phyloP scores from a whole-genome alignment of 164 flowering plant genomes.

The Echeveria elegans region DNA sequence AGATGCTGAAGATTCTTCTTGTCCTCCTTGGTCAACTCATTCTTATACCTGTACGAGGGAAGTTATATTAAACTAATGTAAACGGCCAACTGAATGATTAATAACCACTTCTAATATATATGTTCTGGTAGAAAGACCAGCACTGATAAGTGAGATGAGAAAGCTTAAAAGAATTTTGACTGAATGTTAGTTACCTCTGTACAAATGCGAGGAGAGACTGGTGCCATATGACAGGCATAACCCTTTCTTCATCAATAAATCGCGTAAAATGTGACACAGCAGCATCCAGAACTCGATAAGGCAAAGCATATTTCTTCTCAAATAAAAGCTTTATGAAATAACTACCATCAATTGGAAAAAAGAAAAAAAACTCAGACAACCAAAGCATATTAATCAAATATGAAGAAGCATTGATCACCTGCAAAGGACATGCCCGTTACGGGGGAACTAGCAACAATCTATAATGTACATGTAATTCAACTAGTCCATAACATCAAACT shows the following conservation, averaged over 20 bases:
- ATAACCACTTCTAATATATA: background rate
- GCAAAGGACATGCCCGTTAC: background rate
- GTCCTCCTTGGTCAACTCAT: conserved; percentile 65
- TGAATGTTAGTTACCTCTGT: conserved; percentile 51
- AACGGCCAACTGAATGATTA: background rate
- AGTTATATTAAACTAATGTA: background rate
- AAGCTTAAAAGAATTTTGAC: background rate
- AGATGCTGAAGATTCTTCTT: conserved; percentile 53
- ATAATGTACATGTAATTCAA: background rate
- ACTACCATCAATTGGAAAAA: conserved; percentile 38
- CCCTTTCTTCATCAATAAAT: conserved; percentile 59
- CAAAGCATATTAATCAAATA: too few relatives aligned
- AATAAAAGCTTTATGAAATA: conserved; percentile 82
- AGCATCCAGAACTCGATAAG: conserved; percentile 80
- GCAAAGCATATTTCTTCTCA: conserved; percentile 90
- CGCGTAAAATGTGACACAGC: conserved; percentile 72
- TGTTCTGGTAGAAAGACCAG: background rate
- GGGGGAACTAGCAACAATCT: too few relatives aligned
- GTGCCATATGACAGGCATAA: conserved; percentile 99
- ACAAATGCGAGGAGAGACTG: conserved; percentile 91
- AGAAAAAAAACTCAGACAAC: conserved; percentile 6
- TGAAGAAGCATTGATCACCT: background rate
- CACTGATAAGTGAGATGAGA: background rate
- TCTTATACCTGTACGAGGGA: conserved; percentile 55
- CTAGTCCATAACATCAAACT: background rate